Evolutionary conservation across 2,329 filamentous ascomycete genomes (phyloP), one percentile per base, ranked within the genome.

Genomic region (Hyphodiscus sp.): DNA sequence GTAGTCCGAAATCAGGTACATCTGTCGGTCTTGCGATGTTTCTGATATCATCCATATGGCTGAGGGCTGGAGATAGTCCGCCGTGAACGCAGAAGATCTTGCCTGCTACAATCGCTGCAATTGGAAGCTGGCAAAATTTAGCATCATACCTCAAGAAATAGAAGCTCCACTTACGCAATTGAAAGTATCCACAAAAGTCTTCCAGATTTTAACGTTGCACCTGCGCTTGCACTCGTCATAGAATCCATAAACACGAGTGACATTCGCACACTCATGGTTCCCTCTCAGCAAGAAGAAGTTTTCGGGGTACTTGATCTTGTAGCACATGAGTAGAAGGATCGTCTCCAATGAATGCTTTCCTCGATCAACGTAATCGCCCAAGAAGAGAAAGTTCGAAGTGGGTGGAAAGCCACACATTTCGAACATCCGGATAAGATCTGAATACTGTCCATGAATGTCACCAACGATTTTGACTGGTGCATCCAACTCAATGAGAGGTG

Each of bases 51-150:
- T 97, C 94, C 94, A 99, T 99, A 66, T 97, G 91, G 52, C 87
- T 86, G 48, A 99, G 78, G 47, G 89, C 91, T 1, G 94, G 94
- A 13, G 91, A 96, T 20, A 99, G 76, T 15, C 94, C 94, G 49
- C 94, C 94, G 66, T 99, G 94, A 16, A 97, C 92, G 66, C 91
- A 96, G 70, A 96, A 97, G 54, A 97, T 97, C 75, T 97, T 97
- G 61, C 89, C 90, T 2, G 91, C 92, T 41, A 97, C 91, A 65
- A 96, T 96, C n/a, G 92, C 84, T 44, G 92, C 92, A 65, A 97
- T 96, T 0, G 92, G 92, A 45, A 97, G 79, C 65, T 68, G 49
- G 18, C 19, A 44, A 16, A 44, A 19, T 45, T 66, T 54, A 65
- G 61, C 23, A 50, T 13, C 30, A 13, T 11, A 11, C 44, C 43